phyloP scores from a whole-genome alignment of 2,329 filamentous ascomycete genomes.

The Arachnomyces sp. region DNA sequence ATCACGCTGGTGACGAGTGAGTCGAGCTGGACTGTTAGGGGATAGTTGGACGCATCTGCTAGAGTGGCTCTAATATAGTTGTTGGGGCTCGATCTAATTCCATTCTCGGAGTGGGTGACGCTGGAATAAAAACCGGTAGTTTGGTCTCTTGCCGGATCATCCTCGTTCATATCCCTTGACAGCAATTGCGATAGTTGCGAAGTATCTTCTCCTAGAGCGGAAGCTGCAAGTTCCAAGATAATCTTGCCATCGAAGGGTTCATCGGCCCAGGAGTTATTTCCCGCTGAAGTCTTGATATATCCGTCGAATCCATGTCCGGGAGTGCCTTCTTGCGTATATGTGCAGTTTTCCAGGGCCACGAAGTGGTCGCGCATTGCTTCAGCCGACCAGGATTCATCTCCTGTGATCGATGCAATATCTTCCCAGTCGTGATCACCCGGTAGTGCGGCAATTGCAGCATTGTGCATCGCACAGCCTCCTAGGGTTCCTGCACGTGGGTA shows the following conservation, averaged over 20 bases:
- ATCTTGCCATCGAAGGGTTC: slow-evolving; percentile 39
- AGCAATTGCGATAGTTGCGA: slow-evolving; percentile 41
- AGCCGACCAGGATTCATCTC: slow-evolving; percentile 51
- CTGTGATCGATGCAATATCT: slow-evolving; percentile 48
- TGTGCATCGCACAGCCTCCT: slow-evolving; percentile 55
- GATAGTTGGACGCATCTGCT: slow-evolving; percentile 37
- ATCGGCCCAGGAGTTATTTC: slow-evolving; percentile 22
- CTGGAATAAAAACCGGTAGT: slow-evolving; percentile 44
- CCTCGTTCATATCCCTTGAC: slow-evolving; percentile 46
- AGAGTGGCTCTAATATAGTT: slow-evolving; percentile 28
- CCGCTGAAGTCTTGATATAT: slow-evolving; percentile 48
- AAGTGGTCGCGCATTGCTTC: slow-evolving; percentile 52
- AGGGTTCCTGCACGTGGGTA: slow-evolving; percentile 52
- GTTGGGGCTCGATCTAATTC: slow-evolving; percentile 39
- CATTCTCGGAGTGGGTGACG: slow-evolving; percentile 34
- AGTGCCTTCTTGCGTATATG: slow-evolving; percentile 38
- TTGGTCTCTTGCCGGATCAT: slow-evolving; percentile 39
- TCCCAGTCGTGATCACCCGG: slow-evolving; percentile 54
- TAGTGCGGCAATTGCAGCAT: slow-evolving; percentile 52
- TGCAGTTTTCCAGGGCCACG: slow-evolving; percentile 45
- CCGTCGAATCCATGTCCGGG: slow-evolving; percentile 51
- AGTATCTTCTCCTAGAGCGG: slow-evolving; percentile 41
- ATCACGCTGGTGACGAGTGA: slow-evolving; percentile 40
- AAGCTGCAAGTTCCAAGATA: slow-evolving; percentile 42
- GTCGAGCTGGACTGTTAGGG: slow-evolving; percentile 48